phyloP scores from a whole-genome alignment of 2,329 filamentous ascomycete species.

The Talaromyces albobiverticillius region DNA sequence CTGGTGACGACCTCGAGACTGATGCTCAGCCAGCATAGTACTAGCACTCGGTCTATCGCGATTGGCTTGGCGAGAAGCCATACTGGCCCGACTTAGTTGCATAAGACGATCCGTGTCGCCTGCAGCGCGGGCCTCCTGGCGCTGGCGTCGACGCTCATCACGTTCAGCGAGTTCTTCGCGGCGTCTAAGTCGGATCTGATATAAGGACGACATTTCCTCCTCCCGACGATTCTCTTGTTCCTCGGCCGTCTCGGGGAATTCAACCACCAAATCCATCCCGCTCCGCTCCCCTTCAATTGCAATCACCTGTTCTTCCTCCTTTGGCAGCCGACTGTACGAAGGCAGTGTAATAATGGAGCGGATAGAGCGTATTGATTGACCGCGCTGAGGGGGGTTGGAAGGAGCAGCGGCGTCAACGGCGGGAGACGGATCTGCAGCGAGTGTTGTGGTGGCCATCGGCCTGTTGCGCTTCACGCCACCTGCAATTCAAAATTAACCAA shows the following conservation, averaged over 20 bases:
- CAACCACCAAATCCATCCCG: slow-evolving; percentile 86
- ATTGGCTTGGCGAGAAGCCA: slow-evolving; percentile 47
- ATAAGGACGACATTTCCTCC: slow-evolving; percentile 87
- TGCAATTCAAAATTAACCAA: neutral
- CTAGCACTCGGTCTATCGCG: slow-evolving; percentile 32
- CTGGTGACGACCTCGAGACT: slow-evolving; percentile 41
- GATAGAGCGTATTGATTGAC: slow-evolving; percentile 63
- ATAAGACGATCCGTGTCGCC: slow-evolving; percentile 70
- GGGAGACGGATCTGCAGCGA: neutral
- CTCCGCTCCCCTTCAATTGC: slow-evolving; percentile 86
- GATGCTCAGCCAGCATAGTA: slow-evolving; percentile 43
- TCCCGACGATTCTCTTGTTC: slow-evolving; percentile 77
- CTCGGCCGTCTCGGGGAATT: slow-evolving; percentile 75
- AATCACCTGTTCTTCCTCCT: slow-evolving; percentile 75
- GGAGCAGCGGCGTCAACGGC: neutral
- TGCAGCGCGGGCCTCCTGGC: slow-evolving; percentile 68
- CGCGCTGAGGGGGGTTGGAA: slow-evolving; percentile 63
- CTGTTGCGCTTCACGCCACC: slow-evolving; percentile 2
- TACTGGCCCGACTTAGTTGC: slow-evolving; percentile 56
- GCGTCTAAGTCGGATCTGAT: slow-evolving; percentile 79
- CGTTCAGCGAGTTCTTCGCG: slow-evolving; percentile 73
- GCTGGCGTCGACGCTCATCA: slow-evolving; percentile 67
- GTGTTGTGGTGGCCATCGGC: slow-evolving; percentile 8
- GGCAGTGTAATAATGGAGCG: slow-evolving; percentile 94
- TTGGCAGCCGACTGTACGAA: slow-evolving; percentile 70